Evolutionary conservation across 139 green algal species (phyloP).

Genomic region (Nannochloris sp.): DNA sequence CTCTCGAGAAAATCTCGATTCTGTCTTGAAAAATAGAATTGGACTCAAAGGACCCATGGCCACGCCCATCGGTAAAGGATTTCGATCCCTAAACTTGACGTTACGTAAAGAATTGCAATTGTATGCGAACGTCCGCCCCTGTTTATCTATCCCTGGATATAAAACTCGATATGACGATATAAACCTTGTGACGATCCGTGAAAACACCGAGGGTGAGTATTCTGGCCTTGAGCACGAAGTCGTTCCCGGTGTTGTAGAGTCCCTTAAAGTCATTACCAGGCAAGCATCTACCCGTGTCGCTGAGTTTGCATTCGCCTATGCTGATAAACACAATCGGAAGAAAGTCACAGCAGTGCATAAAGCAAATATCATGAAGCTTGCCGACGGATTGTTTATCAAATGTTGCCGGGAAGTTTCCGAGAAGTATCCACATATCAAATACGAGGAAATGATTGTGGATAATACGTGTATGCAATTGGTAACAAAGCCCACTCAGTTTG

Average conservation of each 20-base stretch:
- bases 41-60: conserved; percentile 95
- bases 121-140: conserved; percentile 95
- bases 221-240: conserved; percentile 92
- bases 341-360: conserved; percentile 78
- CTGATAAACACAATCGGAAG: conserved; percentile 64
- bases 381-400: conserved; percentile 90
- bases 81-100: conserved; percentile 88
- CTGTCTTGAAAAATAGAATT: conserved; percentile 79
- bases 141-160: conserved; percentile 85
- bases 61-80: conserved; percentile 95
- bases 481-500: conserved; percentile 75
- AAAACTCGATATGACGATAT: conserved; percentile 93
- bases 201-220: conserved; percentile 99
- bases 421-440: conserved; percentile 84
- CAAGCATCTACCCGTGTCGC: conserved; percentile 74
- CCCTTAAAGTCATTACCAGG: conserved; percentile 89
- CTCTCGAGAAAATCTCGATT: conserved; percentile 89
- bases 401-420: conserved; percentile 61
- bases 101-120: conserved; percentile 93
- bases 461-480: conserved; percentile 94
- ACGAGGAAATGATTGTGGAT: conserved; percentile 95
- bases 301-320: conserved; percentile 91
- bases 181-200: conserved; percentile 91
- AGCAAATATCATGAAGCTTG: conserved; percentile 98
- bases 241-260: conserved; percentile 89